phyloP scores from a whole-genome alignment of 2,329 filamentous ascomycete species.

The Colletotrichum godetiae region DNA sequence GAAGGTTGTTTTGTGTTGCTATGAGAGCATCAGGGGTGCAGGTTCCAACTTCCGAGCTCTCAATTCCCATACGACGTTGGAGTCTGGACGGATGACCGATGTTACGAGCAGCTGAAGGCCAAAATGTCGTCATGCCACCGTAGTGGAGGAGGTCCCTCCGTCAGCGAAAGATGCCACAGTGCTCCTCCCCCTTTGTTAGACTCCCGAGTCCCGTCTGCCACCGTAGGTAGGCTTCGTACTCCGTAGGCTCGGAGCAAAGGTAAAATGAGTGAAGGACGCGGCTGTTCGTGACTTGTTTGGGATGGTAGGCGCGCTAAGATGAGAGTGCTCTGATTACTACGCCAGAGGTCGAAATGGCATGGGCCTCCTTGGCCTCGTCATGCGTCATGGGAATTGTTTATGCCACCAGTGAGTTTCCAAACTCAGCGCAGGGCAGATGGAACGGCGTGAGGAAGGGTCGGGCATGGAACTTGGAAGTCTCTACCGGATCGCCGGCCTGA shows the following conservation, averaged over 20 bases:
- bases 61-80: not conserved
- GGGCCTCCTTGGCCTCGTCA: slow-evolving; percentile 26
- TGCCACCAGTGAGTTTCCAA: slow-evolving; percentile 21
- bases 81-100: slow-evolving; percentile 8
- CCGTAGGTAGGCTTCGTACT: too few species aligned
- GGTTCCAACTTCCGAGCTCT: not conserved
- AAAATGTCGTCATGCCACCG: slow-evolving; percentile 24
- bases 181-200: too few species aligned
- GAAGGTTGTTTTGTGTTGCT: not conserved
- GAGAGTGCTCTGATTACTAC: slow-evolving; percentile 13
- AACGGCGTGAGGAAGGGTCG: not conserved
- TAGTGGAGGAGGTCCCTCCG: too few species aligned
- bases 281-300: slow-evolving; percentile 5
- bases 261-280: not conserved
- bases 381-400: slow-evolving; percentile 24
- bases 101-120: not conserved
- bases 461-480: slow-evolving; percentile 9
- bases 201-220: too few species aligned
- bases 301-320: not conserved
- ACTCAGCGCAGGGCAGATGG: slow-evolving; percentile 4
- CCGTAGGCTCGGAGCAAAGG: not conserved
- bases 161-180: too few species aligned
- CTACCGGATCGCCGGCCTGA: slow-evolving; percentile 22
- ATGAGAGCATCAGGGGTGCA: slow-evolving; percentile 21
- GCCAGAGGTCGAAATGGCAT: slow-evolving; percentile 17